Conservation (phyloP, 352 stramenopile species). For the Globisporangium radiosum region DNA sequence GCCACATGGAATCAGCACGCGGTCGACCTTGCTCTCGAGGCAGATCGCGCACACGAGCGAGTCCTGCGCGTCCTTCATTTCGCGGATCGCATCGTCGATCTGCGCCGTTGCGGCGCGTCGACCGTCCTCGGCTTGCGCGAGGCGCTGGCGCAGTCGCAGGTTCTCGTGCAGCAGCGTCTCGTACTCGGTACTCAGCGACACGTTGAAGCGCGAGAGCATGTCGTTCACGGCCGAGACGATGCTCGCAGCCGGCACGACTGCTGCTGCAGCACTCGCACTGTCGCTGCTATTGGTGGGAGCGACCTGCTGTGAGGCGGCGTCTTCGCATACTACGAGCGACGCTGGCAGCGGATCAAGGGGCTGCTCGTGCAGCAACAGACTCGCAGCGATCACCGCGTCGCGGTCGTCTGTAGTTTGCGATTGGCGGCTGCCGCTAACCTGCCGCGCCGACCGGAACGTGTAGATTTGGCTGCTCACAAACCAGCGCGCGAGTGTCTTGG, state of each 20-base stretch:
- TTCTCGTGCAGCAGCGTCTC: constrained; percentile 66
- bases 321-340: constrained; percentile 1
- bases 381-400: not conserved
- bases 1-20: constrained; percentile 75
- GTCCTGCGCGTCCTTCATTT: constrained; percentile 72
- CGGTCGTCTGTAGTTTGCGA: not conserved
- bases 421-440: not conserved
- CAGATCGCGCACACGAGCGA: constrained; percentile 75
- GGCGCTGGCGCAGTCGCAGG: constrained; percentile 43
- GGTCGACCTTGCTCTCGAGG: constrained; percentile 74
- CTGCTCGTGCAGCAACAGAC: not conserved
- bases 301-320: no score
- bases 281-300: not conserved
- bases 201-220: constrained; percentile 56
- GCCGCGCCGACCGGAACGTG: constrained; percentile 58
- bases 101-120: constrained; percentile 46
- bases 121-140: constrained; percentile 61
- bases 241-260: constrained; percentile 27
- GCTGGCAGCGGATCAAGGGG: constrained; percentile 6
- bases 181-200: constrained; percentile 58
- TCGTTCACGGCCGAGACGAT: constrained; percentile 77
- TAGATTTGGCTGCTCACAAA: constrained; percentile 56
- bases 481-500: constrained; percentile 29
- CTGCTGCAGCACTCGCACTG: not conserved
- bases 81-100: constrained; percentile 59